Conservation (phyloP, 306 rosid genomes). For the Vigna reflexopilosa region DNA sequence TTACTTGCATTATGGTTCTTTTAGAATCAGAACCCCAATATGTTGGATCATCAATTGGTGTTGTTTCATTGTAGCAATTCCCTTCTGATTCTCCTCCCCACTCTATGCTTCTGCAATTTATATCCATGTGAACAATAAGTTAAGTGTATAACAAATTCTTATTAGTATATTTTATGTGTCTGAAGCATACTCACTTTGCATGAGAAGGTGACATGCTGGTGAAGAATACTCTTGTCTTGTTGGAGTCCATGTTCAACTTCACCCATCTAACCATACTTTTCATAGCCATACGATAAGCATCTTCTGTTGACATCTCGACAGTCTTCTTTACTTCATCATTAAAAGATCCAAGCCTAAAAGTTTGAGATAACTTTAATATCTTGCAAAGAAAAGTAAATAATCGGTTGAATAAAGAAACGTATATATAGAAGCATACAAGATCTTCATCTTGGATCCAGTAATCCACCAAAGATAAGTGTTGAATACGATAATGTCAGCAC, state of each 20-base stretch:
- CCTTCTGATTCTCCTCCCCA: slow-evolving; percentile 81
- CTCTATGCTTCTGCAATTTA: slow-evolving; percentile 70
- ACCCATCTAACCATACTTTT: slow-evolving; percentile 91
- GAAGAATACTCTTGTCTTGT: slow-evolving; percentile 85
- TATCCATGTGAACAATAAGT: neutral
- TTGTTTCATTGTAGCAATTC: slow-evolving; percentile 92
- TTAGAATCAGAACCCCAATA: slow-evolving; percentile 85
- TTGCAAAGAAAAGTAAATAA: neutral
- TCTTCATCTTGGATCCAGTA: slow-evolving; percentile 83
- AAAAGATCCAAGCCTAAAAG: slow-evolving; percentile 80
- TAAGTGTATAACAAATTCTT: too few relatives aligned
- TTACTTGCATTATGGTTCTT: slow-evolving; percentile 78
- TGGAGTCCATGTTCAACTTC: slow-evolving; percentile 72
- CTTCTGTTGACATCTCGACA: slow-evolving; percentile 68
- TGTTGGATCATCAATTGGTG: slow-evolving; percentile 64
- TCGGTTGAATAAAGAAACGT: neutral
- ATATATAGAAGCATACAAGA: slow-evolving; percentile 56
- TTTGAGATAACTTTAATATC: neutral
- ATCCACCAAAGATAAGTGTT: slow-evolving; percentile 98
- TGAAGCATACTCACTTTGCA: slow-evolving; percentile 56
- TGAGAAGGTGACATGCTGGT: slow-evolving; percentile 99
- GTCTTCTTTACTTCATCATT: slow-evolving; percentile 78
- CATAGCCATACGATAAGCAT: slow-evolving; percentile 94
- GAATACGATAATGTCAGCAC: slow-evolving; percentile 75
- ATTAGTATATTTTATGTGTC: neutral